Evolutionary conservation across 1,139 yeast species (phyloP).

Genomic region (Entelexis paramagnoliae): DNA sequence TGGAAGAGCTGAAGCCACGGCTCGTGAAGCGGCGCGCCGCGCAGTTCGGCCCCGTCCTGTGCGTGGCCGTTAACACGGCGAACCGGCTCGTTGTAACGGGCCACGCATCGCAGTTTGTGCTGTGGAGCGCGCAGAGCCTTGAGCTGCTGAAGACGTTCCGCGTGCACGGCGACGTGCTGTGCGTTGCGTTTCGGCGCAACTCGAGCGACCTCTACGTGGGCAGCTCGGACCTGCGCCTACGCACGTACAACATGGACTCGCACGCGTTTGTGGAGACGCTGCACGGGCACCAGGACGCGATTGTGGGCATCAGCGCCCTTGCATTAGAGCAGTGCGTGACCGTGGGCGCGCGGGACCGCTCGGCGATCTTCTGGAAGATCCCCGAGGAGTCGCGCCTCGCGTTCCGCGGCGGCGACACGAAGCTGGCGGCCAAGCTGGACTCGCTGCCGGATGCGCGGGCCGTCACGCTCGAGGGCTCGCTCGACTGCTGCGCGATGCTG

Average conservation of each 20-base stretch:
- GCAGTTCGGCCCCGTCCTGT: constrained; percentile 31
- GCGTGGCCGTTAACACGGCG: constrained; percentile 67
- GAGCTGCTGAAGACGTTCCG: constrained; percentile 67
- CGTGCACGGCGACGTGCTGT: constrained; percentile 62
- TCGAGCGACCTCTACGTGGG: constrained; percentile 85
- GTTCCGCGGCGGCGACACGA: constrained; percentile 75
- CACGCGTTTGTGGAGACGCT: constrained; percentile 79
- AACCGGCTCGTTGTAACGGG: constrained; percentile 85
- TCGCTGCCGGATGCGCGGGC: constrained; percentile 1
- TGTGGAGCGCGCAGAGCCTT: constrained; percentile 77
- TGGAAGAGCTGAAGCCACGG: constrained; percentile 43
- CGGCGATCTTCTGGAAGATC: constrained; percentile 94
- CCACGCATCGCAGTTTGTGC: constrained; percentile 67
- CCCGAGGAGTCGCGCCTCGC: constrained; percentile 90
- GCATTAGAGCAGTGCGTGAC: constrained; percentile 86
- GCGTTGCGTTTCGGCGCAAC: constrained; percentile 66
- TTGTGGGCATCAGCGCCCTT: constrained; percentile 68
- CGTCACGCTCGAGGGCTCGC: constrained; percentile 62
- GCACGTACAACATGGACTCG: constrained; percentile 79
- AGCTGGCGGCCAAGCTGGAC: constrained; percentile 24
- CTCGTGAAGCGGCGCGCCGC: constrained; percentile 39
- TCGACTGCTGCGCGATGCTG: constrained; percentile 81
- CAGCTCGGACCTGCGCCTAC: constrained; percentile 81
- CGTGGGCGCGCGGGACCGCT: constrained; percentile 88
- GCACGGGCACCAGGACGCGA: constrained; percentile 91